A percentile compares a stretch with the other conserved stretches of the same genome.
These are phyloP conservation scores for Termitomyces sp. DNA, from an alignment of 768 basidiomycete genomes.

Conservation along the genomic window DNA sequence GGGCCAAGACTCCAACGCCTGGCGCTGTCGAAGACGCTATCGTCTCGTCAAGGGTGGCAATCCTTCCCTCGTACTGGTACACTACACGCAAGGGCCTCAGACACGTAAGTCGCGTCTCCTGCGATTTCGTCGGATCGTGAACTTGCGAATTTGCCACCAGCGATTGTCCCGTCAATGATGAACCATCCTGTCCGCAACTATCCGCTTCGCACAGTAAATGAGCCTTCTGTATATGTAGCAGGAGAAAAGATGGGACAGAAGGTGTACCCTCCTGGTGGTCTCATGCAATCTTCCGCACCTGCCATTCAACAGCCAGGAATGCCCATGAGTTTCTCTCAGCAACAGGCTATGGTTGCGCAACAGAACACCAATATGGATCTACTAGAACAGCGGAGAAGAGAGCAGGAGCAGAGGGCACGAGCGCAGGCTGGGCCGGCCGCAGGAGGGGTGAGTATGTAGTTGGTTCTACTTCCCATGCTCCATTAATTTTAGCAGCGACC, in stretches of 20 bases:
- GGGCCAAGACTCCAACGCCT: slow-evolving; percentile 54
- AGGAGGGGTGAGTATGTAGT: slow-evolving; percentile 27
- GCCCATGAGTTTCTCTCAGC: slow-evolving; percentile 34
- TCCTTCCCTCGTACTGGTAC: slow-evolving; percentile 66
- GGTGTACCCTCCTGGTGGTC: slow-evolving; percentile 33
- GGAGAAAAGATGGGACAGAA: slow-evolving; percentile 76
- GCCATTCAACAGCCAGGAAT: slow-evolving; percentile 26
- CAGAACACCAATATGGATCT: slow-evolving; percentile 71
- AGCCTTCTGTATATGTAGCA: slow-evolving; percentile 62
- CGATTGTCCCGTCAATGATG: slow-evolving; percentile 50
- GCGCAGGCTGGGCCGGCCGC: slow-evolving; percentile 37
- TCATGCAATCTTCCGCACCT: slow-evolving; percentile 15
- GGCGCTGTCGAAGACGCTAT: slow-evolving; percentile 64
- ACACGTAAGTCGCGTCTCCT: slow-evolving; percentile 37
- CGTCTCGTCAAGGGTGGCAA: slow-evolving; percentile 71
- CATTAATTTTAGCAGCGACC: slow-evolving; percentile 23
- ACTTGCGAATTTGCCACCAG: slow-evolving; percentile 28
- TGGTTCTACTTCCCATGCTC: not conserved
- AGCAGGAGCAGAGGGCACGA: slow-evolving; percentile 49
- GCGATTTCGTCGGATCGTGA: slow-evolving; percentile 5
- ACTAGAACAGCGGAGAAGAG: slow-evolving; percentile 60
- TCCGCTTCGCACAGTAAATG: slow-evolving; percentile 62
- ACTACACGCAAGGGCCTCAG: slow-evolving; percentile 64
- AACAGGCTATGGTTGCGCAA: slow-evolving; percentile 67
- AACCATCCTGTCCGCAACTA: slow-evolving; percentile 65